Conservation (phyloP, 1,139 yeast species). For the Taiozyma onychis region DNA sequence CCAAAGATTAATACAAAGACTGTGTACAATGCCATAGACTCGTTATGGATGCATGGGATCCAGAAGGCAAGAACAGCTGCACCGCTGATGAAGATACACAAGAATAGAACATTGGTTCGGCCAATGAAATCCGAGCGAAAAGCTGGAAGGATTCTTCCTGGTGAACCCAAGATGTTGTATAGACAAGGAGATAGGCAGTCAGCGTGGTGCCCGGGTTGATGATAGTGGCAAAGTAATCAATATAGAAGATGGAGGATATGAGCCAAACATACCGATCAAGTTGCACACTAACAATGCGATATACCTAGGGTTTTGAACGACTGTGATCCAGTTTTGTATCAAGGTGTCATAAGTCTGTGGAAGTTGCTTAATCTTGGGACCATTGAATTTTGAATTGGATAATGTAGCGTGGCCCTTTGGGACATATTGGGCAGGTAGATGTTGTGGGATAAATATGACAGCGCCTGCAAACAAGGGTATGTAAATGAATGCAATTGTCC, state of each 20-base stretch:
- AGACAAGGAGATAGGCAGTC: slow-evolving; percentile 15
- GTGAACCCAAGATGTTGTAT: slow-evolving; percentile 18
- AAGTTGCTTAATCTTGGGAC: slow-evolving; percentile 7
- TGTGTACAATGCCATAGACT: slow-evolving; percentile 8
- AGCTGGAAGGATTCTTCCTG: slow-evolving; percentile 20
- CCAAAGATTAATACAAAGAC: slow-evolving; percentile 18
- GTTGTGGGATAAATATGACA: slow-evolving; percentile 13
- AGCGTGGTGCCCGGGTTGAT: slow-evolving; percentile 10
- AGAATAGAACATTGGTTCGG: slow-evolving; percentile 11
- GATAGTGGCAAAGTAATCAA: slow-evolving; percentile 18
- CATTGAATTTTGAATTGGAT: slow-evolving; percentile 14
- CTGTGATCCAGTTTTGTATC: slow-evolving; percentile 11
- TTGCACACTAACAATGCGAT: slow-evolving; percentile 9
- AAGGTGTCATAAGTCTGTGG: slow-evolving; percentile 8
- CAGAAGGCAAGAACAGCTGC: slow-evolving; percentile 11
- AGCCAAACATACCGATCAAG: slow-evolving; percentile 17
- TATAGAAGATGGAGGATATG: slow-evolving; percentile 20
- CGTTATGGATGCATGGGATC: slow-evolving; percentile 13
- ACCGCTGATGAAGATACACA: slow-evolving; percentile 8
- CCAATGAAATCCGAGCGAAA: slow-evolving; percentile 17
- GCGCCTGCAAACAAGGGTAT: slow-evolving; percentile 15
- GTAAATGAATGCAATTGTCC: slow-evolving; percentile 17
- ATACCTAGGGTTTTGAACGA: slow-evolving; percentile 8
- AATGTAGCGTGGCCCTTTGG: slow-evolving; percentile 9
- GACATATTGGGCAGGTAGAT: slow-evolving; percentile 7